Evolutionary conservation across 2,329 filamentous ascomycete genomes (phyloP).

Genomic region (Dothidotthia symphoricarpi): DNA sequence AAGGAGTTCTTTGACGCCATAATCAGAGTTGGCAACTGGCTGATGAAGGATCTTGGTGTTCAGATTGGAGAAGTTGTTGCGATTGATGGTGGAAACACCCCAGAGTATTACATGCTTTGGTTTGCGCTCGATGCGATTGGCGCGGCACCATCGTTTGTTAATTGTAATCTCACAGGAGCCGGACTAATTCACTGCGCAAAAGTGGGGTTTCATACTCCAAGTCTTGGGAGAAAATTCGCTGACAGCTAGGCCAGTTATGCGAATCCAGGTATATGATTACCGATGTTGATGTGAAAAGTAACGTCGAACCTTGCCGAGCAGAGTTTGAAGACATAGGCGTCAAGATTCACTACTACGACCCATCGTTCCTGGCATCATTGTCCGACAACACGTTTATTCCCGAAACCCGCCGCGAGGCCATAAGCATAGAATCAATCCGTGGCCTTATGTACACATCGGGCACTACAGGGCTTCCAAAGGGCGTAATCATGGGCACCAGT

Average conservation of each 20-base stretch:
- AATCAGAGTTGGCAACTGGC: conserved; percentile 35
- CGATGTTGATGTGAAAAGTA: conserved; percentile 53
- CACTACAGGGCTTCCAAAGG: conserved; percentile 39
- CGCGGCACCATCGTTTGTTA: conserved; percentile 34
- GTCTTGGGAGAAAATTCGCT: conserved; percentile 28
- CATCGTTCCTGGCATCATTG: conserved; percentile 25
- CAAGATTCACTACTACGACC: conserved; percentile 32
- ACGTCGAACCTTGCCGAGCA: conserved; percentile 29
- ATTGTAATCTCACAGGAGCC: conserved; percentile 39
- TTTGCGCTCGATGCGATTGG: conserved; percentile 40
- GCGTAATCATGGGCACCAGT: conserved; percentile 26
- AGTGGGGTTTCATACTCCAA: conserved; percentile 38
- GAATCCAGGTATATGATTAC: conserved; percentile 46
- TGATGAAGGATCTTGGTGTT: conserved; percentile 38
- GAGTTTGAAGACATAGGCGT: conserved; percentile 24
- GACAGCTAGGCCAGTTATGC: conserved; percentile 53
- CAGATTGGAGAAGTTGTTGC: conserved; percentile 36
- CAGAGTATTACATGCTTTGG: conserved; percentile 42
- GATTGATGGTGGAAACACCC: conserved; percentile 37
- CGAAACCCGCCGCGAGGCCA: conserved; percentile 19
- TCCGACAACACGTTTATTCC: conserved; percentile 24
- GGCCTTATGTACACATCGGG: conserved; percentile 39
- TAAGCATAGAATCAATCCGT: conserved; percentile 29
- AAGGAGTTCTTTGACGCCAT: conserved; percentile 33
- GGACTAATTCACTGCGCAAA: conserved; percentile 39